Conservation (phyloP, 805 yeast species). For the Wickerhamomyces pijperi region DNA sequence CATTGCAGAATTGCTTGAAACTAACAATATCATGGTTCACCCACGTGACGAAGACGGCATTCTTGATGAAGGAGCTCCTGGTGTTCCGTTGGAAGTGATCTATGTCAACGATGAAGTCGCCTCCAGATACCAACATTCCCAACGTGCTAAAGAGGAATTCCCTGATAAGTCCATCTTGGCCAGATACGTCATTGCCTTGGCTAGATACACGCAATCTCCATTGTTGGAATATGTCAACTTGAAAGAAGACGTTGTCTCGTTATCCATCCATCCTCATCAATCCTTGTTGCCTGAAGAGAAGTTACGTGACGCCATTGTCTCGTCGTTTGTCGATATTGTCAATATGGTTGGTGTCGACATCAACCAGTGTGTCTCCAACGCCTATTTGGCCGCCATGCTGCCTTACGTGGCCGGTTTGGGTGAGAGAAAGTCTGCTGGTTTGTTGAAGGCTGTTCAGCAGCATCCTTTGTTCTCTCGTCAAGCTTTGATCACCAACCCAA, state of each 20-base stretch:
- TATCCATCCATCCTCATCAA: constrained; percentile 67
- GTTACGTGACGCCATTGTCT: constrained; percentile 55
- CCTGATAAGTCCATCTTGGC: constrained; percentile 75
- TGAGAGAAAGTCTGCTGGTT: constrained; percentile 85
- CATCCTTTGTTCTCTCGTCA: constrained; percentile 61
- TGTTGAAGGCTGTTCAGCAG: constrained; percentile 68
- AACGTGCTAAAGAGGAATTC: constrained; percentile 64
- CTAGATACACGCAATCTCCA: constrained; percentile 91
- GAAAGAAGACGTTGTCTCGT: constrained; percentile 59
- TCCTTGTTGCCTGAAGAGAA: constrained; percentile 52
- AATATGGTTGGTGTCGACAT: constrained; percentile 91
- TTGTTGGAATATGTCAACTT: constrained; percentile 77
- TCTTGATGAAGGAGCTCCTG: constrained; percentile 21
- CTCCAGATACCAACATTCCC: constrained; percentile 71
- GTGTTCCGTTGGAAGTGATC: constrained; percentile 37
- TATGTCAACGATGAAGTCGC: constrained; percentile 95
- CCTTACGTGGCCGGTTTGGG: constrained; percentile 89
- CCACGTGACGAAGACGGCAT: constrained; percentile 28
- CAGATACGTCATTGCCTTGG: constrained; percentile 80
- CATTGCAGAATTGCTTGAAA: constrained; percentile 42
- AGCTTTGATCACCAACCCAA: constrained; percentile 72
- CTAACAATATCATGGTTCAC: constrained; percentile 33
- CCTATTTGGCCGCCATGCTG: constrained; percentile 57
- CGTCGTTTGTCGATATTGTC: constrained; percentile 80
- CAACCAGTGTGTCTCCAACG: constrained; percentile 75